Evolutionary conservation across 352 stramenopile species (phyloP).

Genomic region (Phytophthora pisi): DNA sequence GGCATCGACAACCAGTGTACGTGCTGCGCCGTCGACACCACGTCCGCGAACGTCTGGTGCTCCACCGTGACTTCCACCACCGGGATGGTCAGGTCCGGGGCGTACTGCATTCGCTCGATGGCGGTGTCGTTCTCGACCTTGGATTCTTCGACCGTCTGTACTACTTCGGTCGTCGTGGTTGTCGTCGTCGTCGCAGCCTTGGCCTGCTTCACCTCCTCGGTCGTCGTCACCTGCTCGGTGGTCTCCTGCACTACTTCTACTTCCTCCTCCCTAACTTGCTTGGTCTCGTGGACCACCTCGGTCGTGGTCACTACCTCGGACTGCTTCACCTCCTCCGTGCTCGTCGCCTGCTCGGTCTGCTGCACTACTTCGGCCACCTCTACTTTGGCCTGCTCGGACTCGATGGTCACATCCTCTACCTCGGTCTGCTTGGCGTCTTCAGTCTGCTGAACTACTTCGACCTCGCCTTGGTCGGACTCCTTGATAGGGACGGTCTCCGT

Average conservation of each 20-base stretch:
- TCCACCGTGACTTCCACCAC: constrained; percentile 29
- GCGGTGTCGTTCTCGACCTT: background rate
- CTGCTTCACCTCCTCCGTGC: constrained; percentile 5
- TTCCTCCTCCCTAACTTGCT: constrained; percentile 5
- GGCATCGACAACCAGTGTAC: constrained; percentile 45
- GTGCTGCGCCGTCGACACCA: constrained; percentile 30
- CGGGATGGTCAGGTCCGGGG: constrained; percentile 1
- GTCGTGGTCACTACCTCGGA: constrained; percentile 4
- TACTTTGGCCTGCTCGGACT: background rate
- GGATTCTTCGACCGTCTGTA: background rate
- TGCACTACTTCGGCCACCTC: constrained; percentile 14
- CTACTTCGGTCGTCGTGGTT: background rate
- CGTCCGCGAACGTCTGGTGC: constrained; percentile 30
- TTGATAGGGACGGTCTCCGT: background rate
- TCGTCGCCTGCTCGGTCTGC: constrained; percentile 9
- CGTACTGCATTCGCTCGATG: background rate
- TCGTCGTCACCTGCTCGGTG: background rate
- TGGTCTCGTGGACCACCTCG: constrained; percentile 4
- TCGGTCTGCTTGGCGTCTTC: background rate
- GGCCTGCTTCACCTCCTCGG: background rate
- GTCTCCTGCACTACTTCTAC: background rate
- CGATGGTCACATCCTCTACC: background rate
- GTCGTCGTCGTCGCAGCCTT: background rate
- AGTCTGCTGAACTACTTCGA: background rate
- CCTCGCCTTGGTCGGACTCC: background rate